Evolutionary conservation across 2,329 filamentous ascomycete genomes (phyloP).

Genomic region (Cladobotryum mycophilum): DNA sequence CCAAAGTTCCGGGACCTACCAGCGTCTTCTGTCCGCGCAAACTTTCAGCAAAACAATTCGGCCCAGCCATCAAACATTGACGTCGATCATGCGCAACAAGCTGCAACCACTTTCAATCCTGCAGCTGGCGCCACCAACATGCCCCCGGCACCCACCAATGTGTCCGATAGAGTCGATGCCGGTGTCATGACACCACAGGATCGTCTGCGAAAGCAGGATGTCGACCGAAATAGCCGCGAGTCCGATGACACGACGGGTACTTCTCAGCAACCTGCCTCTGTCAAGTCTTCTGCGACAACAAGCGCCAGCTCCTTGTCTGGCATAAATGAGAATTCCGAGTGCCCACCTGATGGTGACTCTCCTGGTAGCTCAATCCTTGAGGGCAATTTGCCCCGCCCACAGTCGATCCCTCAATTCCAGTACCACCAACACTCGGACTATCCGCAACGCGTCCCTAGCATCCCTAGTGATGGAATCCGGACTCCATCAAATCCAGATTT

Average conservation of each 20-base stretch:
- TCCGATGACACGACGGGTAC: slow-evolving; percentile 46
- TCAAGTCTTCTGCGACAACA: slow-evolving; percentile 48
- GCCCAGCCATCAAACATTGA: slow-evolving; percentile 45
- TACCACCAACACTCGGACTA: slow-evolving; percentile 54
- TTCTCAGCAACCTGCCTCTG: slow-evolving; percentile 41
- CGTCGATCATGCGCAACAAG: slow-evolving; percentile 37
- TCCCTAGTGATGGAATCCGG: slow-evolving; percentile 36
- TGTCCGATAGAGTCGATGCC: slow-evolving; percentile 24
- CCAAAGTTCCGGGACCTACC: slow-evolving; percentile 44
- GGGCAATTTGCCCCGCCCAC: slow-evolving; percentile 33
- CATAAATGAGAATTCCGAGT: slow-evolving; percentile 41
- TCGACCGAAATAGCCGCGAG: slow-evolving; percentile 45
- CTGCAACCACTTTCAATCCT: slow-evolving; percentile 20
- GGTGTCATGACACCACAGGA: slow-evolving; percentile 28
- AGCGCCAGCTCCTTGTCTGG: slow-evolving; percentile 52
- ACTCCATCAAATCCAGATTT: slow-evolving; percentile 47
- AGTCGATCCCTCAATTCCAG: slow-evolving; percentile 51
- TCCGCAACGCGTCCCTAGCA: slow-evolving; percentile 36
- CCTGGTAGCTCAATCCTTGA: slow-evolving; percentile 46
- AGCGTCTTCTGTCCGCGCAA: slow-evolving; percentile 50
- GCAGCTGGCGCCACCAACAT: slow-evolving; percentile 10
- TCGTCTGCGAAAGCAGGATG: slow-evolving; percentile 27
- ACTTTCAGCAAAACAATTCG: slow-evolving; percentile 48
- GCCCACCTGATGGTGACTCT: slow-evolving; percentile 39
- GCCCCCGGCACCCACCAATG: slow-evolving; percentile 12